Evolutionary conservation across 2,329 filamentous ascomycete genomes (phyloP).

Genomic region (Trichoderma aggressivum): DNA sequence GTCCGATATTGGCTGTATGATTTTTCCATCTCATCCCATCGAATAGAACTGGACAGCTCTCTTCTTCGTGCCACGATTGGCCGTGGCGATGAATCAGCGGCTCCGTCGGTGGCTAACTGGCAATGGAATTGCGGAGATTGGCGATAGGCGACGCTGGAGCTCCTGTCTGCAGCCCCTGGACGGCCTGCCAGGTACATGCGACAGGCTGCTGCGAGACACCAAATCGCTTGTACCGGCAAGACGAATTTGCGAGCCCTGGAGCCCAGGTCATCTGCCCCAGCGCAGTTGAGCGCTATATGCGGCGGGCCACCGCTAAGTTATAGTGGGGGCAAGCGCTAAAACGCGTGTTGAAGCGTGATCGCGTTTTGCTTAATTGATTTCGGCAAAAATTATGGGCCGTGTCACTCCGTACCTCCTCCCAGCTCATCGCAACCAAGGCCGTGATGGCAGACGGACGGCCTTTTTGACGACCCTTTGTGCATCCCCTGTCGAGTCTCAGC

Average conservation of each 20-base stretch:
- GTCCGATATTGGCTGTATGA: background rate
- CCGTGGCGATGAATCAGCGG: background rate
- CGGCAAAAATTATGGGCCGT: conserved; percentile 11
- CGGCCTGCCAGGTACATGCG: background rate
- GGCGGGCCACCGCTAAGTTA: background rate
- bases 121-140: background rate
- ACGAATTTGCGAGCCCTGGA: background rate
- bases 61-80: background rate
- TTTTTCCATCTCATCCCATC: background rate
- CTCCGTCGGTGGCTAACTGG: background rate
- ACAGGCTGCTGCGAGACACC: background rate
- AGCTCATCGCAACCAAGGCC: conserved; percentile 3
- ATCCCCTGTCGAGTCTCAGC: background rate
- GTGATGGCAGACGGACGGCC: conserved; percentile 1
- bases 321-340: conserved; percentile 12
- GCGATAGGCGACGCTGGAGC: conserved; percentile 12
- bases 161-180: background rate
- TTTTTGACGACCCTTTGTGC: background rate
- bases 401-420: conserved; percentile 11
- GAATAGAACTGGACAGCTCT: background rate
- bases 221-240: background rate
- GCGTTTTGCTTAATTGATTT: conserved; percentile 21
- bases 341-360: conserved; percentile 21
- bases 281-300: background rate
- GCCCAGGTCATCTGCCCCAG: background rate